These are phyloP conservation scores for Leccinum boreale DNA, from an alignment of 768 basidiomycete genomes.

Conservation along the genomic window DNA sequence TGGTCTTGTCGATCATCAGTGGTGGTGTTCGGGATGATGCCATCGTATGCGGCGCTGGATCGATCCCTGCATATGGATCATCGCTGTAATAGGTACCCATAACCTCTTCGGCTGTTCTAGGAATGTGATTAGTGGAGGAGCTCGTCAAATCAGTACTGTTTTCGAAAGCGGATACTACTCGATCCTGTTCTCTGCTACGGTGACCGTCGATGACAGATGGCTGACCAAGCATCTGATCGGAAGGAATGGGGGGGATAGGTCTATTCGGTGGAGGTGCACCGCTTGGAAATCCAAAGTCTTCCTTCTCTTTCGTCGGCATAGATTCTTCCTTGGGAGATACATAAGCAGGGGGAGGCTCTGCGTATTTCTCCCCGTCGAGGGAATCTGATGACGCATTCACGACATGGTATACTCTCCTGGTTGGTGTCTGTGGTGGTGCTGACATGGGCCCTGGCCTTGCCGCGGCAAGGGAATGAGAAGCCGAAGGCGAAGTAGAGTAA, in stretches of 20 bases:
- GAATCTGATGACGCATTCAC: slow-evolving; percentile 36
- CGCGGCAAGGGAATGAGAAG: slow-evolving; percentile 4
- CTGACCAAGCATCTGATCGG: neutral
- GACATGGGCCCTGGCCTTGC: slow-evolving; percentile 3
- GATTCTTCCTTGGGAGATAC: slow-evolving; percentile 20
- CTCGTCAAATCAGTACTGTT: neutral
- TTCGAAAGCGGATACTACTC: neutral
- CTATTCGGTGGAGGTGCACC: slow-evolving; percentile 13
- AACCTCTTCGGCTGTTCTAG: slow-evolving; percentile 24
- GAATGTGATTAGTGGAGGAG: slow-evolving; percentile 11
- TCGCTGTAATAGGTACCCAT: slow-evolving; percentile 26
- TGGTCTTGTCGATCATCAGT: slow-evolving; percentile 29
- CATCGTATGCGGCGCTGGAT: slow-evolving; percentile 5
- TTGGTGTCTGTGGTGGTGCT: slow-evolving; percentile 32
- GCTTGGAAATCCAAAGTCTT: neutral
- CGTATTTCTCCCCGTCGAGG: slow-evolving; percentile 15
- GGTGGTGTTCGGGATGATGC: slow-evolving; percentile 27
- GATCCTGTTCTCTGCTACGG: slow-evolving; percentile 1
- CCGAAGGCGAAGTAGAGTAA: slow-evolving; percentile 9
- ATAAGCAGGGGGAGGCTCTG: slow-evolving; percentile 50
- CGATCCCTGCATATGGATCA: slow-evolving; percentile 1
- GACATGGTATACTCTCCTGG: slow-evolving; percentile 41
- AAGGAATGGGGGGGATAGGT: slow-evolving; percentile 19
- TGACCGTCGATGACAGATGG: slow-evolving; percentile 4
- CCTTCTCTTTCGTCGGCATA: slow-evolving; percentile 19